A percentile compares a stretch with the other conserved stretches of the same genome.
These are phyloP conservation scores for Neofusicoccum laricinum DNA, from an alignment of 2,329 filamentous ascomycete genomes.

Conservation along the genomic window DNA sequence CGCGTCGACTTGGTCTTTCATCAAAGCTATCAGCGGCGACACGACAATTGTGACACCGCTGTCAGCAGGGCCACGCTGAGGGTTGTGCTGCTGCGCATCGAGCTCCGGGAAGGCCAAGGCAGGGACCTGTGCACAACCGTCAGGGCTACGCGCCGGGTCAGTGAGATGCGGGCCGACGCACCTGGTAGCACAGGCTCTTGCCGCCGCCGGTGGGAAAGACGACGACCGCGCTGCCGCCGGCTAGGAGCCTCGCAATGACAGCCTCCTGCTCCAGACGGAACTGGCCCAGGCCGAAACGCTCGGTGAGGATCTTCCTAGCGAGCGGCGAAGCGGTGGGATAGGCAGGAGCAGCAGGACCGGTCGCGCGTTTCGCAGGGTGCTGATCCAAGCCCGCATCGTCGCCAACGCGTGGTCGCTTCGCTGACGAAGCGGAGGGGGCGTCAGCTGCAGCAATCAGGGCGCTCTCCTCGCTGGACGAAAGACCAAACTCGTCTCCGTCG, in stretches of 20 bases:
- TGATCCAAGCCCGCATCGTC: background rate
- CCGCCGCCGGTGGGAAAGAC: constrained; percentile 45
- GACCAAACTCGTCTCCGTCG: constrained; percentile 25
- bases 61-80: constrained; percentile 28
- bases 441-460: constrained; percentile 19
- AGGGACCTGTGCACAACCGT: constrained; percentile 30
- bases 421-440: background rate
- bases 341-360: background rate
- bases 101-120: constrained; percentile 43
- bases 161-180: constrained; percentile 17
- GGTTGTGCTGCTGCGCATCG: constrained; percentile 29
- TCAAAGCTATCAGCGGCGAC: constrained; percentile 56
- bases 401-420: background rate
- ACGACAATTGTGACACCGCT: constrained; percentile 56
- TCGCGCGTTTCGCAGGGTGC: background rate
- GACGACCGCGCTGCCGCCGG: constrained; percentile 43
- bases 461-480: constrained; percentile 24
- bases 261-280: constrained; percentile 48
- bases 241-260: constrained; percentile 43
- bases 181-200: constrained; percentile 44
- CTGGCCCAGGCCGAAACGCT: constrained; percentile 39
- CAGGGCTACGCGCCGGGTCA: constrained; percentile 12
- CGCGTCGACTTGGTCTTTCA: constrained; percentile 61
- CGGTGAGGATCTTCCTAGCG: constrained; percentile 36
- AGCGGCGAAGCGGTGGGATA: constrained; percentile 17